A percentile compares a stretch with the other conserved stretches of the same genome.
Evolutionary conservation across 164 flowering plant species (phyloP).

Genomic region (Magnolia officinalis): DNA sequence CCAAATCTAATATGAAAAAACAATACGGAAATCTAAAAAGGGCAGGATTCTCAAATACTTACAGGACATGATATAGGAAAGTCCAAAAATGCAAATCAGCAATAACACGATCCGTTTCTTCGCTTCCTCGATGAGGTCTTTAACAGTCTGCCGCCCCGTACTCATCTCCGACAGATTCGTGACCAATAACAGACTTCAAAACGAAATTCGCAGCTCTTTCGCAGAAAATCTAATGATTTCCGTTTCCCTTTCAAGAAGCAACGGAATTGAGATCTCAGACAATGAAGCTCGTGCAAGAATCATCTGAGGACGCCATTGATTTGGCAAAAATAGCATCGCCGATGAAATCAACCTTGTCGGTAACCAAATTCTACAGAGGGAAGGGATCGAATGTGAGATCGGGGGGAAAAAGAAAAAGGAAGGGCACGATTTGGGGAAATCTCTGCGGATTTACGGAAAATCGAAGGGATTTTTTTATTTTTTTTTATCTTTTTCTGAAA

Average conservation of each 20-base stretch:
- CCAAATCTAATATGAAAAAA: no score
- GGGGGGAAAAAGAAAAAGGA: not conserved
- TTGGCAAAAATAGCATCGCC: not conserved
- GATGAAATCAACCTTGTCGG: not conserved
- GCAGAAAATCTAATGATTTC: not conserved
- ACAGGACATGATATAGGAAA: conserved; percentile 96
- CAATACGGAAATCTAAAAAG: no score
- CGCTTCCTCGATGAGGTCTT: conserved; percentile 90
- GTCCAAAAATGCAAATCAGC: conserved; percentile 71
- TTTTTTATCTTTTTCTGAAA: no score
- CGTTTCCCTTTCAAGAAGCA: not conserved
- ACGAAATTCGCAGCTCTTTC: not conserved
- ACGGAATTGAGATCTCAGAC: not conserved
- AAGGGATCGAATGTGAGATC: not conserved
- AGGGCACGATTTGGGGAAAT: not conserved
- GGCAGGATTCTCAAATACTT: conserved; percentile 24
- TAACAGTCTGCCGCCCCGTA: conserved; percentile 44
- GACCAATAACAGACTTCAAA: not conserved
- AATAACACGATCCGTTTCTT: conserved; percentile 84
- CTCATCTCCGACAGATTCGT: conserved; percentile 42
- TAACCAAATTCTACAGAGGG: not conserved
- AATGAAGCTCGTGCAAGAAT: not conserved
- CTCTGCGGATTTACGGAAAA: not conserved
- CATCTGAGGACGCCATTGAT: not conserved
- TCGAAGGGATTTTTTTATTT: not conserved